These are phyloP conservation scores for Boletales sp. DNA, from an alignment of 768 basidiomycete genomes.

Conservation along the genomic window DNA sequence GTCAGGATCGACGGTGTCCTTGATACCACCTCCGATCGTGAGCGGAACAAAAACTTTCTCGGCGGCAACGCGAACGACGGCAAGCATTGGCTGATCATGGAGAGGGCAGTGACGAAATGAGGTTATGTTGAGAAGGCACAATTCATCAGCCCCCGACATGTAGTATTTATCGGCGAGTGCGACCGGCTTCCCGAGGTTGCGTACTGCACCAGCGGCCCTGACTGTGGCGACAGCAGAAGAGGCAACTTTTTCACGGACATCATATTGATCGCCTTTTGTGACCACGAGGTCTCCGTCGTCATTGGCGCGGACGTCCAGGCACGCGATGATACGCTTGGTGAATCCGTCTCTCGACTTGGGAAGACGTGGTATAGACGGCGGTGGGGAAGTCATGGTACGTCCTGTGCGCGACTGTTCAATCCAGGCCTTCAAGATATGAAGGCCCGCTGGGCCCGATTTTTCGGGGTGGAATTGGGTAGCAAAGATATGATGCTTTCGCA, in stretches of 20 bases:
- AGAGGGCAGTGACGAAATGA: conserved; percentile 97
- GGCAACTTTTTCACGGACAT: conserved; percentile 78
- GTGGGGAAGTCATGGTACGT: conserved; percentile 32
- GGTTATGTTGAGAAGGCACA: conserved; percentile 98
- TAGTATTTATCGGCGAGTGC: conserved; percentile 87
- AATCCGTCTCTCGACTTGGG: conserved; percentile 58
- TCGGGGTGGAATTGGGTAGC: conserved; percentile 98
- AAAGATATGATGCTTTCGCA: conserved; percentile 82
- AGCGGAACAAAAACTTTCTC: conserved; percentile 93
- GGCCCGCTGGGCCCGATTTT: conserved; percentile 88
- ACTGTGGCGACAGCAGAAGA: conserved; percentile 29
- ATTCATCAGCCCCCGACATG: conserved; percentile 86
- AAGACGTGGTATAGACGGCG: conserved; percentile 28
- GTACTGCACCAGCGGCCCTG: conserved; percentile 69
- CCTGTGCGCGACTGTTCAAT: conserved; percentile 51
- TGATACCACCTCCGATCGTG: conserved; percentile 98
- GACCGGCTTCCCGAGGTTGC: conserved; percentile 97
- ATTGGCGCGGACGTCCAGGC: conserved; percentile 96
- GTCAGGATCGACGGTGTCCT: conserved; percentile 93
- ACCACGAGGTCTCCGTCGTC: conserved; percentile 96
- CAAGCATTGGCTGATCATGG: conserved; percentile 96
- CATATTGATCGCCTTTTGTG: conserved; percentile 99
- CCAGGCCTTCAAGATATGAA: conserved; percentile 79
- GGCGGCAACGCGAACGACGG: conserved; percentile 87
- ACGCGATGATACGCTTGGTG: conserved; percentile 94